Base-by-base conservation (phyloP, 257 asterid genomes). In the Solanum boliviense region DNA sequence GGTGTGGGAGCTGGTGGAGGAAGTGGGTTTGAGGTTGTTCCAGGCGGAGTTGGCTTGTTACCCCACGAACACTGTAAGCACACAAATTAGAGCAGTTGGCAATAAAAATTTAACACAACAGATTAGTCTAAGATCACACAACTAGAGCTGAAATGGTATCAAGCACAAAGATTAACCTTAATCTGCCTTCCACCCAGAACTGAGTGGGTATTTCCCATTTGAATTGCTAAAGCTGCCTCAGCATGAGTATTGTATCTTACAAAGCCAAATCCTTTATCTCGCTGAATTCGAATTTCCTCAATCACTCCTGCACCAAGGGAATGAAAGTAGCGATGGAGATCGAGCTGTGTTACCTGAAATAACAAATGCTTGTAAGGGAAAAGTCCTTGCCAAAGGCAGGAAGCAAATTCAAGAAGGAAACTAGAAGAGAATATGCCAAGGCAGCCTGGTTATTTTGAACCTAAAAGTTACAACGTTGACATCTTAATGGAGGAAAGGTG, bases 261-360 rank as follows among this genome's bases (percentile, higher is more conserved):
- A 84, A 96, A 96, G 75, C 98, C 98, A 90, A 95, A 96, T 41
- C 98, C 98, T 90, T 95, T 95, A 84, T 97, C 99, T 23, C 98
- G 98, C 91, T 97, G 99, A 75, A 96, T 92, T 72, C 99, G 92
- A n/a, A 97, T 98, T 91, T 97, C 99, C 92, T 95, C 99, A 38
- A 97, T 94, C 62, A 92, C 93, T 74, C 99, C 99, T 86, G 95
- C 98, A 85, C 98, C 95, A 39, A 97, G 95, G 21, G 94, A 87
- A 88, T 95, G 97, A 93, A 97, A 97, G 90, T 94, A 98, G 84
- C 98, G 95, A 84, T 97, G 99, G 70, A 96, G 99, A 90, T 97
- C 98, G 62, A 92, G 93, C 87, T 96, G 99, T 83, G 96, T 92
- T 46, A 94, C 99, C 99, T 97, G 93, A 41, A 87, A 87, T 84